A percentile compares a stretch with the other conserved stretches of the same genome.
Evolutionary conservation across 2,329 filamentous ascomycete genomes (phyloP).

Genomic region (Colletotrichum sp.): DNA sequence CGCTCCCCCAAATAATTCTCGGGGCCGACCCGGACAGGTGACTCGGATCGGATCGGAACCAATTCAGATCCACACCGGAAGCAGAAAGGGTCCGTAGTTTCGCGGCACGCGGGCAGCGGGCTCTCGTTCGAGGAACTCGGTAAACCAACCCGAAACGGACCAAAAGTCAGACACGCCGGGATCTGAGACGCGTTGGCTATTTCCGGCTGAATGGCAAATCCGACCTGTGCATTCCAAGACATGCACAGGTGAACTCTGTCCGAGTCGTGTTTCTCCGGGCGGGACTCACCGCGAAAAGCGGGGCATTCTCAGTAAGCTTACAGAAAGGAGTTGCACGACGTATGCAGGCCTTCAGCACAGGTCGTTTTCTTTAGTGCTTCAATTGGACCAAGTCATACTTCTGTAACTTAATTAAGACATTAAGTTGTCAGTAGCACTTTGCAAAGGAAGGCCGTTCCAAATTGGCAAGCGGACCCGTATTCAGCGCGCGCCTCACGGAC

Average conservation of each 20-base stretch:
- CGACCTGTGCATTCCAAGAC: not conserved
- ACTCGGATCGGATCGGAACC: not conserved
- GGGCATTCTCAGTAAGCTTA: not conserved
- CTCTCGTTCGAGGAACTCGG: not conserved
- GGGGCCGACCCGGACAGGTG: not conserved
- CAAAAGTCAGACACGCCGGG: not conserved
- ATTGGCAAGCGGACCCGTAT: too few species aligned
- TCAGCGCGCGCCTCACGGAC: not conserved
- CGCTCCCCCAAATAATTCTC: too few species aligned
- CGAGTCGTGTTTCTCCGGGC: not conserved
- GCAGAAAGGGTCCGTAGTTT: not conserved
- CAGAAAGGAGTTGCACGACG: not conserved
- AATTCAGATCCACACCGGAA: not conserved
- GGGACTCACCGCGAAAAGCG: not conserved
- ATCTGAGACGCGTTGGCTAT: not conserved
- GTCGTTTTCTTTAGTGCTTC: not conserved
- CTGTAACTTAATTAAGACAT: rapidly evolving
- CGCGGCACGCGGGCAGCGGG: not conserved
- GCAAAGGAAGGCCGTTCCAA: rapidly evolving
- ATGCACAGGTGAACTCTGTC: not conserved
- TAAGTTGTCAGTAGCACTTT: not conserved
- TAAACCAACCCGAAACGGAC: not conserved
- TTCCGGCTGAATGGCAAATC: not conserved
- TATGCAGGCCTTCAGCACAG: not conserved
- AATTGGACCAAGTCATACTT: not conserved